phyloP scores from a whole-genome alignment of 495 filamentous ascomycete genomes.

The Glarea lozoyensis region DNA sequence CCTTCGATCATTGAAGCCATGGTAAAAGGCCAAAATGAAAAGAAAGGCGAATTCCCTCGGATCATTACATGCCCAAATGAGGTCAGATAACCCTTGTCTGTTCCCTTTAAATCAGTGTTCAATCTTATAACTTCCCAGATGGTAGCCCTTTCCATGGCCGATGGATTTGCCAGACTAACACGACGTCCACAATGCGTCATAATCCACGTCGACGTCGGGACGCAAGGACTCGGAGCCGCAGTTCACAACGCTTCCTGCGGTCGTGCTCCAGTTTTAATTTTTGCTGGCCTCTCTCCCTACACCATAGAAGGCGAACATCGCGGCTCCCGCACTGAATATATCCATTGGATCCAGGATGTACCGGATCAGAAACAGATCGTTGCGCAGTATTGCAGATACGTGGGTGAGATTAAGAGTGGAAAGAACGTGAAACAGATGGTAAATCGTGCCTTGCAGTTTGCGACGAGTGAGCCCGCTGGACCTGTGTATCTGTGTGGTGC shows the following conservation, averaged over 20 bases:
- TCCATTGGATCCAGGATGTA: slow-evolving; percentile 97
- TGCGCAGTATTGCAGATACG: slow-evolving; percentile 88
- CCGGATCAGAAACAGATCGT: slow-evolving; percentile 92
- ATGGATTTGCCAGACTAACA: slow-evolving; percentile 85
- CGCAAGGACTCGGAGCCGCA: slow-evolving; percentile 78
- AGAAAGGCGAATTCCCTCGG: slow-evolving; percentile 60
- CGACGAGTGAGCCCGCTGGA: slow-evolving; percentile 69
- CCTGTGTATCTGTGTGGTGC: slow-evolving; percentile 82
- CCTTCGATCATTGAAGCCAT: slow-evolving; percentile 82
- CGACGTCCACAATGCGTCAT: slow-evolving; percentile 85
- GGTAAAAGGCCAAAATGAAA: slow-evolving; percentile 68
- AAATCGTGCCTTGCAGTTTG: slow-evolving; percentile 82
- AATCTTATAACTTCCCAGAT: slow-evolving; percentile 46
- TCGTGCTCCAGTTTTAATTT: slow-evolving; percentile 79
- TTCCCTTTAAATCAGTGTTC: not conserved
- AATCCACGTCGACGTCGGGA: slow-evolving; percentile 94
- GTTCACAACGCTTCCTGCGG: slow-evolving; percentile 88
- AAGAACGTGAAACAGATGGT: slow-evolving; percentile 96
- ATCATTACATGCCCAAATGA: slow-evolving; percentile 95
- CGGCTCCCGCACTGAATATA: slow-evolving; percentile 86
- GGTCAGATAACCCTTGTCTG: slow-evolving; percentile 27
- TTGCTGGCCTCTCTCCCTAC: slow-evolving; percentile 83
- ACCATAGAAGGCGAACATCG: slow-evolving; percentile 87
- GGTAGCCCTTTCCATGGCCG: slow-evolving; percentile 95
- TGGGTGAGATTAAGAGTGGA: slow-evolving; percentile 82